Base-by-base conservation (phyloP, 2,329 filamentous ascomycete genomes). In the Domatiomyces catenatus region DNA sequence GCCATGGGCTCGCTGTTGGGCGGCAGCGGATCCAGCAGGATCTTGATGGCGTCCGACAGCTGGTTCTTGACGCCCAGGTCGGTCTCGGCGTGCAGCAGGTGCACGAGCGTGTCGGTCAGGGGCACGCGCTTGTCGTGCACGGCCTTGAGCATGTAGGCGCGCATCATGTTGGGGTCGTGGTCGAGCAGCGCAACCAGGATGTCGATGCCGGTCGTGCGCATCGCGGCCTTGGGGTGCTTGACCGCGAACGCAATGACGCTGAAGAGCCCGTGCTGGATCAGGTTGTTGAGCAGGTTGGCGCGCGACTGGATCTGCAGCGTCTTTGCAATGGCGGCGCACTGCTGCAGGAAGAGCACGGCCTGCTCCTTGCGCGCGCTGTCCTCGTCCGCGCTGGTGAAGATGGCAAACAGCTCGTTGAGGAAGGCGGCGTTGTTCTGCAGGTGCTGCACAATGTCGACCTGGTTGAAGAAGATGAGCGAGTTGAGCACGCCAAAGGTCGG, bases 381-480 rank as follows among this genome's bases (percentile, higher is more conserved):
- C 48, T 67, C 64, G 53, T 80, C 78, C 20, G 80, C 72, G 0
- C 79, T 71, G 18, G 75, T 77, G 62, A 96, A 95, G 55, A 96
- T 87, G 49, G 77, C 76, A 64, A 96, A 98, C 3, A 96, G 75
- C 55, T 95, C 86, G 58, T 80, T 81, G 24, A 96, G 71, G 61
- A 94, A 95, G 1, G 70, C 69, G 0, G 72, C 72, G 60, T 94
- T 94, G 22, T 75, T 75, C 66, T 95, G 89, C n/a, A 98, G 75
- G 67, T 96, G 86, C 62, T 90, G 86, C 47, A 98, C 84, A 63
- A 98, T 95, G 63, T 96, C 92, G 60, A 96, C 89, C 70, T 98
- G 92, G 69, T 96, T 92, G 75, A 94, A 98, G 71, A 95, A 98
- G 59, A 98, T 98, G 60, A 96, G 77, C 48, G 88, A 94, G 69